Evolutionary conservation across 2,329 filamentous ascomycete species (phyloP), one percentile per base, ranked within the genome.

Genomic region (Microdochium trichocladiopsis): DNA sequence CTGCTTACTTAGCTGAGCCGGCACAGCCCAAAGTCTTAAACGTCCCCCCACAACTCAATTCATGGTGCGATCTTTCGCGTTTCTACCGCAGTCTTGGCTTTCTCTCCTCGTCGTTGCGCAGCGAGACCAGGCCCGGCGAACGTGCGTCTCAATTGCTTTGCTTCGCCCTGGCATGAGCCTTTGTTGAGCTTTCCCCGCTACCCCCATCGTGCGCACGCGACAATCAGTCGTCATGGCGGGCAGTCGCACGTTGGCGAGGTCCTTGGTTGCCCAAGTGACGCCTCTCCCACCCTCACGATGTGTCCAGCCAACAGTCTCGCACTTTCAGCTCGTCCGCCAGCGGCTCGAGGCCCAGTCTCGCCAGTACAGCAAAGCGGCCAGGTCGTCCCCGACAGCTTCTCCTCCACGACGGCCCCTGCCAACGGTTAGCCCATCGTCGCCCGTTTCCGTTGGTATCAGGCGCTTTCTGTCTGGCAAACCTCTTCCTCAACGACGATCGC

Each of bases 381-480:
- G 10, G 25, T 54, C 24, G 37, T 57, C 12, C 24, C 55, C 25
- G 50, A 24, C 12, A 53, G 52, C 5, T 8, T 23, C 41, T 18
- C n/a, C 18, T 8, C 5, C 5, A 16, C 41, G 18, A 23, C 23
- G 23, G 6, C 14, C 23, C 14, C 47, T 23, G 23, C 3, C 25
- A 3, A 6, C 4, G 6, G 23, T 14, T n/a, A 22, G n/a, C 25
- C 22, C 12, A 23, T 23, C 5, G 14, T 22, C 25, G 8, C 14
- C 47, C 47, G 23, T 25, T 14, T 3, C 11, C 9, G 14, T n/a
- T 16, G 24, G 62, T 53, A 58, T 66, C 51, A 53, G 62, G 24
- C 73, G 76, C 53, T 61, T 64, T 5, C 61, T 83, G 18, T 83
- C 80, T 0, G 79, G 79, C 23, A 76, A 71, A 59, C 75, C 79